A percentile compares a stretch with the other conserved stretches of the same genome.
Evolutionary conservation across 345 rosid species (phyloP).

Genomic region (Populus alba): DNA sequence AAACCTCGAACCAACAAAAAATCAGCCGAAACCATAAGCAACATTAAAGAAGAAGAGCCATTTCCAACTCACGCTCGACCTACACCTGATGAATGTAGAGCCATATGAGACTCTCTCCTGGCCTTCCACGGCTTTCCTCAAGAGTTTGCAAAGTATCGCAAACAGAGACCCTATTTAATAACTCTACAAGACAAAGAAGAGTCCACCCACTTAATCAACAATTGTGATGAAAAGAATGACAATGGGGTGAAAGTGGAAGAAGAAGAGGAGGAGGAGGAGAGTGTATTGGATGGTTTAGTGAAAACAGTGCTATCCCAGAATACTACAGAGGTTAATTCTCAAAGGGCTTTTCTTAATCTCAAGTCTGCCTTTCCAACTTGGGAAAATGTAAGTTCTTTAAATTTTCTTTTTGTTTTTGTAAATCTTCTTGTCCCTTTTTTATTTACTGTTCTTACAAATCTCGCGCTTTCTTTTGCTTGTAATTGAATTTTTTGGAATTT

Average conservation of each 20-base stretch:
- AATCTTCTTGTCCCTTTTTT: no score
- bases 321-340: conserved; percentile 70
- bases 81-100: conserved; percentile 47
- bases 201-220: background rate
- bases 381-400: conserved; percentile 55
- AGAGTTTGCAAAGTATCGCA: conserved; percentile 57
- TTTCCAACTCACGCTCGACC: conserved; percentile 49
- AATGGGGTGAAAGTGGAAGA: conserved; percentile 16
- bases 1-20: conserved; percentile 1
- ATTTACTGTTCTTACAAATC: no score
- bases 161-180: conserved; percentile 34
- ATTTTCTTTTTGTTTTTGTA: background rate
- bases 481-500: no score
- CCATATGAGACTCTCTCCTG: conserved; percentile 52
- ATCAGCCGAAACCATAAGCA: conserved; percentile 18
- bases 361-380: conserved; percentile 63
- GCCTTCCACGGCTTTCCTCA: conserved; percentile 60
- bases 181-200: background rate
- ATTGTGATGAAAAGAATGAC: background rate
- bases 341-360: conserved; percentile 72
- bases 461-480: no score
- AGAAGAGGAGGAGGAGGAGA: conserved; percentile 32
- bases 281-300: conserved; percentile 75
- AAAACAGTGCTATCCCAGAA: conserved; percentile 82
- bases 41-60: conserved; percentile 26